Evolutionary conservation across 2,329 filamentous ascomycete genomes (phyloP), one percentile per base, ranked within the genome.

Genomic region (Pseudogymnoascus sp.): DNA sequence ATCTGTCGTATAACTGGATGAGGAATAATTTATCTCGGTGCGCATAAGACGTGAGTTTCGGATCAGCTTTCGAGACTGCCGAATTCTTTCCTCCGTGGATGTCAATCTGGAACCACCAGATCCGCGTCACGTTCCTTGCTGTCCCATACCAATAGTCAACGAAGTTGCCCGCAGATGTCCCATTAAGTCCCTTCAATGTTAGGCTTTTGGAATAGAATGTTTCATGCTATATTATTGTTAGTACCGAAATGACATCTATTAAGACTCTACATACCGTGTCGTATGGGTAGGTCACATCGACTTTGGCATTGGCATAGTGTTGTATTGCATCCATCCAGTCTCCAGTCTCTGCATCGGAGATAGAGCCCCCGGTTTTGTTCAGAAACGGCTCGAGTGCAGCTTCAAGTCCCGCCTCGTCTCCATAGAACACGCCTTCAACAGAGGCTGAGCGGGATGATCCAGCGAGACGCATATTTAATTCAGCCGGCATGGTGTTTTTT

Each of bases 11-110:
- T 0, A 80, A 81, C 68, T 88, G 83, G 68, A 85, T 80, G 73
- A 85, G 86, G 72, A 86, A 81, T 37, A 86, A 66, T 64, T 83
- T 83, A 74, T 88, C 81, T 57, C 86, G 80, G 67, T 88, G 85
- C 0, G 81, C 78, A 67, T 85, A 88, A 7, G 84, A 80, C 0
- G 85, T 86, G 1, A 81, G 73, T 61, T 87, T 83, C 65, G 77
- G 79, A 43, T 43, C 39, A 6, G 39, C 39, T 22, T 43, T 43
- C 18, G 11, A 43, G 39, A 43, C 20, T 11, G 39, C 39, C 1
- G 39, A 43, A 58, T 84, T 78, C 8, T 83, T 84, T 8, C 86
- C 86, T 54, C 83, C 85, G 12, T 79, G 77, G 1, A 82, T 77
- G 67, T 87, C 82, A 67, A 86, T 87, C 39, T 86, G 85, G 61